These are phyloP conservation scores for Exserohilum turcica DNA, from an alignment of 2,329 filamentous ascomycete genomes.

Conservation along the genomic window DNA sequence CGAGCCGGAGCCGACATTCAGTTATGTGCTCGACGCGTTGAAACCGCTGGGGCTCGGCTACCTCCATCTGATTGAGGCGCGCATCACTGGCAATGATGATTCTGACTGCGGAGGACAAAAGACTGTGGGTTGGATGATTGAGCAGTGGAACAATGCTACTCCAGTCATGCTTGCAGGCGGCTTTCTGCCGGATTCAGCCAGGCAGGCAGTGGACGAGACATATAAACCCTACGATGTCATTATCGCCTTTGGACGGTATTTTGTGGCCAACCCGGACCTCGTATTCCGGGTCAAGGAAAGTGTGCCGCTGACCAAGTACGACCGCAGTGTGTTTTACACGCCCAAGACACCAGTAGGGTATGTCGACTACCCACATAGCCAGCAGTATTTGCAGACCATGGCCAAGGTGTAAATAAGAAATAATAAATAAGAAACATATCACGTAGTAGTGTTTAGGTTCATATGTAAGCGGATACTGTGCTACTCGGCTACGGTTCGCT, in stretches of 20 bases:
- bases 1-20: conserved; percentile 48
- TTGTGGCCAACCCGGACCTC: conserved; percentile 54
- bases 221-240: conserved; percentile 39
- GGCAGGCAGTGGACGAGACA: conserved; percentile 39
- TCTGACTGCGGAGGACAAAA: conserved; percentile 19
- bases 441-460: neutral
- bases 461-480: too few species aligned
- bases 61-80: conserved; percentile 9
- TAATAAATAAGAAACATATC: neutral
- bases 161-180: conserved; percentile 49
- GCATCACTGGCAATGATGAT: conserved; percentile 18
- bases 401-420: neutral
- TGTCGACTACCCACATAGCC: conserved; percentile 17
- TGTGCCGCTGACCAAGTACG: conserved; percentile 48
- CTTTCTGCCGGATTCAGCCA: conserved; percentile 43
- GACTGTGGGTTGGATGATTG: conserved; percentile 20
- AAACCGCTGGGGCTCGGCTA: conserved; percentile 4
- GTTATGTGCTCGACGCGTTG: neutral
- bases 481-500: too few species aligned
- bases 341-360: conserved; percentile 21
- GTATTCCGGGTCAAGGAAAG: conserved; percentile 50
- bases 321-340: conserved; percentile 35
- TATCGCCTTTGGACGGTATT: conserved; percentile 53
- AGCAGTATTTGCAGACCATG: conserved; percentile 10
- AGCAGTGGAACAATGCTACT: conserved; percentile 7